A percentile compares a stretch with the other conserved stretches of the same genome.
phyloP scores from a whole-genome alignment of 2,329 filamentous ascomycete genomes.

The Cladobotryum protrusum region DNA sequence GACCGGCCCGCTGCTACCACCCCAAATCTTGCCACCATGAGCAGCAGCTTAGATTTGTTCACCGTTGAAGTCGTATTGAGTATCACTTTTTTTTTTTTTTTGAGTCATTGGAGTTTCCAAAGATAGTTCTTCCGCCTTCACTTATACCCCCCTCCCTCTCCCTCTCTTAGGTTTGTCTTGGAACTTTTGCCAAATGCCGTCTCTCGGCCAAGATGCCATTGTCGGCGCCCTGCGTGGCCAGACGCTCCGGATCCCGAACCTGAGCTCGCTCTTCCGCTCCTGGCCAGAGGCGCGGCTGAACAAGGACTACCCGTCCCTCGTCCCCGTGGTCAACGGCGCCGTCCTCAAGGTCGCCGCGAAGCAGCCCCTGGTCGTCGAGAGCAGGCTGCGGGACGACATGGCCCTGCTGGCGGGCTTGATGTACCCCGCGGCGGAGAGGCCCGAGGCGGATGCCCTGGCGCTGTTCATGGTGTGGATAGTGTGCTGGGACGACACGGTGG shows the following conservation, averaged over 20 bases:
- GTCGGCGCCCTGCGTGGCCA: conserved; percentile 21
- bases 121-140: no score
- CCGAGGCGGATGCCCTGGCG: conserved; percentile 17
- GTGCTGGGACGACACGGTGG: conserved; percentile 29
- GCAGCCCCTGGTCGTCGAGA: conserved; percentile 18
- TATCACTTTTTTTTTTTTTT: no score
- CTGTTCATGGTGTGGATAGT: conserved; percentile 25
- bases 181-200: not conserved
- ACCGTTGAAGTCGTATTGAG: no score
- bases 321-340: conserved; percentile 15
- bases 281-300: conserved; percentile 23
- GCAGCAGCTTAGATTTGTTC: no score
- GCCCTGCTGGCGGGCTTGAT: conserved; percentile 15
- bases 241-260: conserved; percentile 22
- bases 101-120: no score
- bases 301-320: conserved; percentile 15
- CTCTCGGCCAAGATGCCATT: conserved; percentile 15
- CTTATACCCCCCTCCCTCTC: no score
- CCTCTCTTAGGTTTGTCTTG: no score
- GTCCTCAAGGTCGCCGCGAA: conserved; percentile 29
- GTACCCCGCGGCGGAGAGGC: conserved; percentile 18
- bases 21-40: no score
- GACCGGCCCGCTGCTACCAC: no score
- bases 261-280: conserved; percentile 17
- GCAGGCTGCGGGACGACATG: conserved; percentile 30